Base-by-base conservation (phyloP, 768 basidiomycete genomes). In the Macrolepiota dolichaula region DNA sequence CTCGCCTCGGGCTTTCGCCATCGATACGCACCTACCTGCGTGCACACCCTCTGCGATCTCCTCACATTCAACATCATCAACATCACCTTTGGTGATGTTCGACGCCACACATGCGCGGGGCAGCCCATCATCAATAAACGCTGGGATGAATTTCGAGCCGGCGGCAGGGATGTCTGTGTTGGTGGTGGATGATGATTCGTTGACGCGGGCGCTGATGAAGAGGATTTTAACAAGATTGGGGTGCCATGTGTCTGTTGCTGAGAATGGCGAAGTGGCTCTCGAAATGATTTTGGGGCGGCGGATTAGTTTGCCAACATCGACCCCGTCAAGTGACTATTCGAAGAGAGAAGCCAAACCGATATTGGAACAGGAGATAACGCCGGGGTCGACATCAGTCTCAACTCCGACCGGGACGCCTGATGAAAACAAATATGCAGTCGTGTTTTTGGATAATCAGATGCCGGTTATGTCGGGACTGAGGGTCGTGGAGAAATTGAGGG, bases 121-220 rank as follows among this genome's bases (percentile, higher is more conserved):
- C 6, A 77, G 75, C 57, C 77, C 78, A 5, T 70, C 76, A 3
- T 73, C 73, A 4, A 76, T 75, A 1, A 76, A 70, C 65, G 69
- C 73, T 13, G 69, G 71, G 3, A 66, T 76, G 19, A 70, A 72
- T 40, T 78, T 85, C 44, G 84, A 85, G 56, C 72, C 78, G 22
- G 27, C 57, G 9, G 59, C 53, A 4, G 81, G 79, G 7, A 69
- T 92, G 65, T 79, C 79, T 13, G 90, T 91, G 50, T 78, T 93
- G 19, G 90, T 94, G 2, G 92, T 94, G 0, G 92, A 94, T 66
- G 91, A 95, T 67, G 94, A 96, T 71, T 73, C 80, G 11, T 72
- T 94, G 57, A 94, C 94, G 55, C 82, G 93, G 54, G 86, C 82
- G 54, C 75, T 95, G 62, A 94, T 95, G 93, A 82, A 79, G 62